A percentile compares a stretch with the other conserved stretches of the same genome.
Conservation (phyloP, 2,329 filamentous ascomycete genomes). For the Aspergillus sp. region DNA sequence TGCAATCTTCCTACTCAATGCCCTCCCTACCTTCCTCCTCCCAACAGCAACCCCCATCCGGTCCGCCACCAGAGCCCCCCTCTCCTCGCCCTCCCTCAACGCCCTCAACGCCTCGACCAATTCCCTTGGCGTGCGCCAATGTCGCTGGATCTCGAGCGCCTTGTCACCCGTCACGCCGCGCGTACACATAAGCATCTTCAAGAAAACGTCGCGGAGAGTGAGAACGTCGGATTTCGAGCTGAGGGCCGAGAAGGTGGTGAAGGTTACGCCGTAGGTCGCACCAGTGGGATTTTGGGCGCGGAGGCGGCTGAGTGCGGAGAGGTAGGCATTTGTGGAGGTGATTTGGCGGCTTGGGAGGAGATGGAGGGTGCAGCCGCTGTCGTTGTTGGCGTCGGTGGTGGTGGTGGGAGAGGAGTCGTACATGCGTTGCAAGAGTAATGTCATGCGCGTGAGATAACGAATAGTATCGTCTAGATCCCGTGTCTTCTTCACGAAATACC, state of each 20-base stretch:
- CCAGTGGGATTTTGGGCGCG: slow-evolving; percentile 39
- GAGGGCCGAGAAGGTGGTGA: slow-evolving; percentile 61
- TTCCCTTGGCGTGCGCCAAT: slow-evolving; percentile 66
- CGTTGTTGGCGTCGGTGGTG: no score
- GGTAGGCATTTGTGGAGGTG: slow-evolving; percentile 59
- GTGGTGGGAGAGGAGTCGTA: slow-evolving; percentile 37
- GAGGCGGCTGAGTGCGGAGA: slow-evolving; percentile 54
- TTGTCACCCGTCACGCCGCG: slow-evolving; percentile 68
- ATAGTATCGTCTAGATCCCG: slow-evolving; percentile 70
- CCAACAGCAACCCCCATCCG: slow-evolving; percentile 53
- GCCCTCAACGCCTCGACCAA: slow-evolving; percentile 62
- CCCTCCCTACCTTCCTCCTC: slow-evolving; percentile 59
- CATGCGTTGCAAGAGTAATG: slow-evolving; percentile 54
- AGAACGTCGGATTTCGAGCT: slow-evolving; percentile 68
- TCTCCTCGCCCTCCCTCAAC: slow-evolving; percentile 44
- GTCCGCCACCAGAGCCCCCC: slow-evolving; percentile 52
- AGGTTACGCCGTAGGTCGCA: slow-evolving; percentile 55
- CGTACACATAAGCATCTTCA: slow-evolving; percentile 83
- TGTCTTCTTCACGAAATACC: slow-evolving; percentile 71
- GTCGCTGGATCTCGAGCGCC: slow-evolving; percentile 67
- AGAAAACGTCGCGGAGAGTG: slow-evolving; percentile 63
- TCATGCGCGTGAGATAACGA: slow-evolving; percentile 65
- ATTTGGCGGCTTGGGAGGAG: slow-evolving; percentile 56
- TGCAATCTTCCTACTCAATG: slow-evolving; percentile 60
- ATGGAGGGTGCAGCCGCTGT: slow-evolving; percentile 33